A percentile compares a stretch with the other conserved stretches of the same genome.
Conservation (phyloP, 306 rosid genomes). For the Quercus wislizeni region DNA sequence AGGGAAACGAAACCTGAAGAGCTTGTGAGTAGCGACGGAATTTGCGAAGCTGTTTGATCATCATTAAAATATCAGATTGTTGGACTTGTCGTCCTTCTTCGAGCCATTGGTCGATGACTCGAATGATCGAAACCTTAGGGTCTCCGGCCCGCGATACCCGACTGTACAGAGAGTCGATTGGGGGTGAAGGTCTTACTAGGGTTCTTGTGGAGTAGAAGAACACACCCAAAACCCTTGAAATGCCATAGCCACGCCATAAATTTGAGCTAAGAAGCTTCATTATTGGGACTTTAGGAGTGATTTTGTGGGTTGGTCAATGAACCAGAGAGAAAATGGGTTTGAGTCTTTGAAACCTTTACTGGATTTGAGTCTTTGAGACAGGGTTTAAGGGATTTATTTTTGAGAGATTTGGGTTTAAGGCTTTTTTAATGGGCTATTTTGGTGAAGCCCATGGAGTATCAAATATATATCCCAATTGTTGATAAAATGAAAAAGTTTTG, state of each 20-base stretch:
- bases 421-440: background rate
- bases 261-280: constrained; percentile 33
- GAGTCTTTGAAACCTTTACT: no score
- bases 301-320: no score
- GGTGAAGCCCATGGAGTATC: background rate
- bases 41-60: constrained; percentile 39
- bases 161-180: constrained; percentile 31
- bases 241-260: constrained; percentile 18
- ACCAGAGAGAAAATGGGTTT: no score
- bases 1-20: constrained; percentile 45
- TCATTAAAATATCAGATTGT: constrained; percentile 21
- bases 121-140: constrained; percentile 37
- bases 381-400: background rate
- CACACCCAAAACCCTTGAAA: constrained; percentile 14
- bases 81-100: constrained; percentile 42
- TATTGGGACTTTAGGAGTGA: no score
- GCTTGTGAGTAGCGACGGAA: constrained; percentile 60
- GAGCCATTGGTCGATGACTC: constrained; percentile 58
- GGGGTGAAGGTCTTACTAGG: background rate
- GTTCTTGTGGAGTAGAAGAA: constrained; percentile 22
- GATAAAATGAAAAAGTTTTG: no score
- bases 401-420: background rate
- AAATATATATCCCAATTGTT: no score
- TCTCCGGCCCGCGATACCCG: constrained; percentile 31
- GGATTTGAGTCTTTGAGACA: background rate